Base-by-base conservation (phyloP, 1,284 basidiomycete species). In the Paramarasmius palmivorus region DNA sequence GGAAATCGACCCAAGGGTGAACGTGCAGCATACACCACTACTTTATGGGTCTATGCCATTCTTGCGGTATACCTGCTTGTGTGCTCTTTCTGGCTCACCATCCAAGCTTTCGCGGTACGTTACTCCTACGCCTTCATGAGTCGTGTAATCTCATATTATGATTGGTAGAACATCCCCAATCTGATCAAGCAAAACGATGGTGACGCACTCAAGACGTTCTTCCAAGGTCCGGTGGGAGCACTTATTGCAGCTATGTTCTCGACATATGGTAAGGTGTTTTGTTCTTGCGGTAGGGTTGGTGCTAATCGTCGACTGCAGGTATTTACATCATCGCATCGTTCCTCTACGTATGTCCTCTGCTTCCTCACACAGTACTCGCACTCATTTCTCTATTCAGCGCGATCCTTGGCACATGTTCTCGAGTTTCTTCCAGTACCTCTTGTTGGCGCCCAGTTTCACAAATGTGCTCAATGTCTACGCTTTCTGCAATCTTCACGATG, bases 381-480 rank as follows among this genome's bases (percentile, higher is more conserved):
- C n/a, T 39, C 46, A 12, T 37, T 26, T 20, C 17, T 44, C 17
- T 41, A n/a, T 46, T 56, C 59, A 94, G 90, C 84, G 90, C 56
- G 95, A 98, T 72, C 95, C 95, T 5, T 98, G 95, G 95, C 95
- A 98, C 69, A 92, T 99, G 88, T 84, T 96, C 70, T 93, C 92
- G n/a, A 95, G 92, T 64, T 95, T 98, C 79, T 78, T 90, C 61
- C 95, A 97, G 70, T 98, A 97, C 69, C 75, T 97, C 62, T 84
- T 88, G 59, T 71, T 97, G 50, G 95, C 94, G 15, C 92, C 92
- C 0, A 93, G 90, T 62, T 95, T 96, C 74, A 94, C 88, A 47
- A 98, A 97, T 65, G 88, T 97, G 25, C 82, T 98, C 61, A 97
- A 97, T 70, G 92, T 96, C 32, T 98, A 97, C 66, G 93, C 94